A percentile compares a stretch with the other conserved stretches of the same genome.
Conservation (phyloP, 169 alveolate genomes). For the Eimeria falciformis region DNA sequence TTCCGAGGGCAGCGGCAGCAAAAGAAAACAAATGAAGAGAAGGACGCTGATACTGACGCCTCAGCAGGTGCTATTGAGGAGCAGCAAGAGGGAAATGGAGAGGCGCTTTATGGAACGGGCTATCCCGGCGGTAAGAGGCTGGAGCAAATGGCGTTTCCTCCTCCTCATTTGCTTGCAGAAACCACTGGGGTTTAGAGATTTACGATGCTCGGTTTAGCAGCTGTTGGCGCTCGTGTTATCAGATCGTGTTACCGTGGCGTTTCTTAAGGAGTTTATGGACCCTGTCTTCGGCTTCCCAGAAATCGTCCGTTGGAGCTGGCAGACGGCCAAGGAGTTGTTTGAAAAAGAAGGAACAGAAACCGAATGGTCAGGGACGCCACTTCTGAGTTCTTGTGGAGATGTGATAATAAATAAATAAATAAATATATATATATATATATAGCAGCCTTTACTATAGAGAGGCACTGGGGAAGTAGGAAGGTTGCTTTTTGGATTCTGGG, state of each 20-base stretch:
- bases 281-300: constrained; percentile 96
- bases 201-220: background rate
- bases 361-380: constrained; percentile 83
- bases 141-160: background rate
- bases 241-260: constrained; percentile 94
- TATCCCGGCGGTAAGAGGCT: background rate
- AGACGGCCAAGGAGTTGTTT: constrained; percentile 88
- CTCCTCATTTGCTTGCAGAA: background rate
- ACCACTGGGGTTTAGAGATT: background rate
- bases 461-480: no score
- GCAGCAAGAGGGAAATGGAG: background rate
- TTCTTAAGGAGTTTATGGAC: constrained; percentile 91
- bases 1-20: background rate
- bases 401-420: no score
- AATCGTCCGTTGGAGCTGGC: constrained; percentile 92
- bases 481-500: no score
- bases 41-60: background rate
- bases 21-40: background rate
- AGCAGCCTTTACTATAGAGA: no score
- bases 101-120: constrained; percentile 15
- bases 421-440: no score
- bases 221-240: constrained; percentile 56
- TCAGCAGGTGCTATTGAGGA: background rate
- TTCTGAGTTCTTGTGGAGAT: background rate
- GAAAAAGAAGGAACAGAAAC: constrained; percentile 84